Conservation (phyloP, 1,284 basidiomycete genomes). For the Melampsora medusae region DNA sequence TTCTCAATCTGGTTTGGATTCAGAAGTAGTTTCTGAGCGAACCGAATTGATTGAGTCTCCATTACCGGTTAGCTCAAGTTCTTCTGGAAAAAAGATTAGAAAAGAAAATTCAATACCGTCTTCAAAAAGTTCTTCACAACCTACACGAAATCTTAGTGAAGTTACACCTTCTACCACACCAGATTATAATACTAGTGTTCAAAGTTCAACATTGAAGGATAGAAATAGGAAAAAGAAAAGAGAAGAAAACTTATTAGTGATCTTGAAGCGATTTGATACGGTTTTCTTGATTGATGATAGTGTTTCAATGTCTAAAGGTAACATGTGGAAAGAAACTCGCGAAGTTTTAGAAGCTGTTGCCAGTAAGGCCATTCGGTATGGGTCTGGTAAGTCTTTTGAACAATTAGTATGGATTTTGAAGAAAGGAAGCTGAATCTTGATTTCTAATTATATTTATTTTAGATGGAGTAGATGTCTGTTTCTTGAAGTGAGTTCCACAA, state of each 20-base stretch:
- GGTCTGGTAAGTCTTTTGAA: background rate
- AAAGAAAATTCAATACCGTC: no score
- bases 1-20: no score
- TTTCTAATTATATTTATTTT: background rate
- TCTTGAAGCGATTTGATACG: background rate
- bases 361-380: background rate
- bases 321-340: background rate
- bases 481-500: background rate
- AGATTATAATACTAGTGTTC: no score
- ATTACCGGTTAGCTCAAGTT: no score
- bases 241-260: conserved; percentile 4
- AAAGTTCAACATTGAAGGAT: no score
- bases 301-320: background rate
- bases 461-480: conserved; percentile 3
- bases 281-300: conserved; percentile 11
- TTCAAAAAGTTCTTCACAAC: no score
- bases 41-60: no score
- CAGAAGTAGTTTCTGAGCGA: no score
- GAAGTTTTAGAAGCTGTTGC: background rate
- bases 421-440: no score
- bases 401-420: background rate
- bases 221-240: background rate
- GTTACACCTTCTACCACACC: no score
- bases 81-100: no score
- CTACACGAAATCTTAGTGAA: no score